Base-by-base conservation (phyloP, 163 green algal species). In the Scenedesmus sp. region DNA sequence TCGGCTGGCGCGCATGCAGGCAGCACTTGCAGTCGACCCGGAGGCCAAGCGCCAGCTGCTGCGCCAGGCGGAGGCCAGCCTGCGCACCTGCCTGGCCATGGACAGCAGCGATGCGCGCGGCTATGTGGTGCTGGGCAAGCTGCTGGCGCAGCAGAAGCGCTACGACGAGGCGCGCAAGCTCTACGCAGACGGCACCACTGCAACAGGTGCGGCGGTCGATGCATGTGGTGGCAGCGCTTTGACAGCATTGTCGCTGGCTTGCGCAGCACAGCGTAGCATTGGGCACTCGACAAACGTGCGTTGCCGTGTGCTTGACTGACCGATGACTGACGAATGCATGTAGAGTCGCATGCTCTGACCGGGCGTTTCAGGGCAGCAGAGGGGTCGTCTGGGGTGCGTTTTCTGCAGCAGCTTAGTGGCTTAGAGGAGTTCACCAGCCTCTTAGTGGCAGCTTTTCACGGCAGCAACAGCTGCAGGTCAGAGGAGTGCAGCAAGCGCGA, bases 91-190 rank as follows among this genome's bases (percentile, higher is more conserved):
- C 66, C 86, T 99, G 18, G 92, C 76, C 2, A 91, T 97, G 84
- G 97, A 99, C 87, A 91, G 96, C 7, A 94, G 93, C 34, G 98
- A 99, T 84, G 94, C 95, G 0, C 96, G 98, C 26, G 82, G 96
- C 16, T 99, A 99, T 91, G 98, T 99, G 9, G 94, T 94, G 60
- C 96, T 99, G 55, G 98, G 97, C 54, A 98, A 98, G 92, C 87
- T 99, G 57, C 90, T 98, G 18, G 76, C 98, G 92, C 91, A 95
- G 91, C 93, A 98, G 93, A 95, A 95, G 83, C 94, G 96, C 0
- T 96, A 94, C 82, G 96, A 99, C 1, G 97, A 99, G 91, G 98
- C 98, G 54, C 90, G 97, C 2, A 87, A 91, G 64, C 91, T 99
- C 18, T 99, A 99, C 91, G 96, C 99, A 89, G 94, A 98, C 83